Conservation (phyloP, 2,329 filamentous ascomycete genomes). For the Plectosphaerella cucumerina region DNA sequence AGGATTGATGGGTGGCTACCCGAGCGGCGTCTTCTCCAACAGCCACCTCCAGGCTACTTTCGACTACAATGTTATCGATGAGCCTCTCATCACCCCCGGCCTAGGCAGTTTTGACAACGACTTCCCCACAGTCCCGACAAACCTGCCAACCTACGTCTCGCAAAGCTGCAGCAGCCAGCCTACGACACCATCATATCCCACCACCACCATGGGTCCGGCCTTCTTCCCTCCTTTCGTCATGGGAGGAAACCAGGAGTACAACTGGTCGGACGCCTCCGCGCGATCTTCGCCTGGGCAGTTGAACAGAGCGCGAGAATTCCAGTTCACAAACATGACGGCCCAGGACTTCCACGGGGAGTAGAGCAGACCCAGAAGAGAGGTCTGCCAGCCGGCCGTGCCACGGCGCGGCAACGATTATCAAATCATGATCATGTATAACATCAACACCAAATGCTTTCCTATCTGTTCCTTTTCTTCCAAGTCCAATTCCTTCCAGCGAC, state of each 20-base stretch:
- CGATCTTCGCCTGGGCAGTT: slow-evolving; percentile 25
- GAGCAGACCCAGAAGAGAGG: neutral
- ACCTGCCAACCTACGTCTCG: slow-evolving; percentile 43
- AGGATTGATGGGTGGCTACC: slow-evolving; percentile 37
- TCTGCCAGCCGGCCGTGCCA: neutral
- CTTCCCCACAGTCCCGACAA: slow-evolving; percentile 28
- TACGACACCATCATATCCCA: slow-evolving; percentile 41
- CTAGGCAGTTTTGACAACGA: slow-evolving; percentile 40
- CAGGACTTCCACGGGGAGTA: slow-evolving; percentile 14
- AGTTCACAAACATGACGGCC: slow-evolving; percentile 31
- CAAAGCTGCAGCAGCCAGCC: slow-evolving; percentile 38
- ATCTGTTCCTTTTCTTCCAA: neutral
- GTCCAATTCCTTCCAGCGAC: slow-evolving; percentile 3
- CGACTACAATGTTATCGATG: slow-evolving; percentile 37
- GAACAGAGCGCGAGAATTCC: slow-evolving; percentile 18
- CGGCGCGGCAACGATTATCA: neutral
- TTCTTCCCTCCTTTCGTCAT: slow-evolving; percentile 30
- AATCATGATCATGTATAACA: neutral
- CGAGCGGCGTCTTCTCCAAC: slow-evolving; percentile 33
- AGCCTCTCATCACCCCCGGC: slow-evolving; percentile 44
- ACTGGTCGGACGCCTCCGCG: slow-evolving; percentile 42
- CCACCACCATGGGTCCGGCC: slow-evolving; percentile 34
- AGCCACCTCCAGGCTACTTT: slow-evolving; percentile 21
- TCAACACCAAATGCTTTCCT: neutral
- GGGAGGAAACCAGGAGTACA: slow-evolving; percentile 41